A percentile compares a stretch with the other conserved stretches of the same genome.
These are phyloP conservation scores for Cryphonectria japonica DNA, from an alignment of 2,329 filamentous ascomycete genomes.

Conservation along the genomic window DNA sequence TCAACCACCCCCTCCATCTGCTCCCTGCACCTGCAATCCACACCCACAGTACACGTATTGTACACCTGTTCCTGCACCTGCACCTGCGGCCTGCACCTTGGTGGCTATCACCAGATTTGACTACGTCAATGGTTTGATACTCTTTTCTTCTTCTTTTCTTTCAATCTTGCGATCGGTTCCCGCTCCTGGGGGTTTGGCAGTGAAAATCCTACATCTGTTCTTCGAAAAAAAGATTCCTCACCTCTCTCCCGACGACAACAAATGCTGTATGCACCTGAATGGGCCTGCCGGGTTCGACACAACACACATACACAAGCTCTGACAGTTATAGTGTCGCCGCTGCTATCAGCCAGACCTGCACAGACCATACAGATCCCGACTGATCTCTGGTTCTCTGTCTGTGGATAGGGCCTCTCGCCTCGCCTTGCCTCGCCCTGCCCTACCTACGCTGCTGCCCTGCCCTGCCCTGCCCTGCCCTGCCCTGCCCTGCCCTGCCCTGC, in stretches of 20 bases:
- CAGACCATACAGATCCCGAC: background rate
- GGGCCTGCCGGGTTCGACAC: background rate
- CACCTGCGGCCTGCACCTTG: conserved; percentile 1
- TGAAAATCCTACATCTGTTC: background rate
- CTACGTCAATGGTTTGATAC: background rate
- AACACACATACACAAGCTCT: background rate
- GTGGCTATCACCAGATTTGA: background rate
- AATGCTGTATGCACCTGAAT: background rate
- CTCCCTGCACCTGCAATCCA: conserved; percentile 9
- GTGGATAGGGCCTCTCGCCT: background rate
- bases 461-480: background rate
- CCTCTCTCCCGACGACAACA: background rate
- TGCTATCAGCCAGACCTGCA: conserved; percentile 22
- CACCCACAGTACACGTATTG: background rate
- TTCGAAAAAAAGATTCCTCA: background rate
- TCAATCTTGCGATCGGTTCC: background rate
- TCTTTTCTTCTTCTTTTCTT: background rate
- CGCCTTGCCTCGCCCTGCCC: background rate
- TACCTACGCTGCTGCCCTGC: background rate
- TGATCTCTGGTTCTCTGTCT: background rate
- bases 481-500: background rate
- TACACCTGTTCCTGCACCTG: background rate
- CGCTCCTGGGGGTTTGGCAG: background rate
- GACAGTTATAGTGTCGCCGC: conserved; percentile 18
- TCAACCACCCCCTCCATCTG: background rate